These are phyloP conservation scores for Cornus kousa DNA, from an alignment of 148 eudicot species.

Conservation along the genomic window DNA sequence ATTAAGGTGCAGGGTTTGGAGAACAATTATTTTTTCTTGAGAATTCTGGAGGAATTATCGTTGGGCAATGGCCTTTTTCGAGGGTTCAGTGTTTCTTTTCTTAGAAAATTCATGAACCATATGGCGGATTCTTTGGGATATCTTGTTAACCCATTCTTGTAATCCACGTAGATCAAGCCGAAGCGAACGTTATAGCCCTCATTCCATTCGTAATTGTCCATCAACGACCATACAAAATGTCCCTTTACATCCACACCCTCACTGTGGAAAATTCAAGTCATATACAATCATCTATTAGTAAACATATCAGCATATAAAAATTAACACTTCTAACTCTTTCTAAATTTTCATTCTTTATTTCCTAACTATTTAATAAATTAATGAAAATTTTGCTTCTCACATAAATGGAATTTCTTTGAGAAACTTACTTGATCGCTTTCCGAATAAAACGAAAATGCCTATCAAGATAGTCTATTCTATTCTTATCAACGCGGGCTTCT, in stretches of 20 bases:
- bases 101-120: conserved; percentile 15
- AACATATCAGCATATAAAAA: no score
- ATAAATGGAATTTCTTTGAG: neutral
- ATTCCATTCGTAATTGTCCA: conserved; percentile 15
- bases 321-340: no score
- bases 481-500: neutral
- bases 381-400: no score
- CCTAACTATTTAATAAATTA: no score
- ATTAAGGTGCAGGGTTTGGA: no score
- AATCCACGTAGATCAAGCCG: conserved; percentile 12
- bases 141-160: neutral
- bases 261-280: neutral
- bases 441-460: neutral
- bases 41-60: no score
- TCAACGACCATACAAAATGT: conserved; percentile 13
- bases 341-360: no score
- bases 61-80: no score
- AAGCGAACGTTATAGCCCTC: conserved; percentile 5
- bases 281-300: no score
- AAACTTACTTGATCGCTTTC: neutral
- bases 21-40: no score
- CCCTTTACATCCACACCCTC: conserved; percentile 7
- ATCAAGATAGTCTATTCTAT: neutral
- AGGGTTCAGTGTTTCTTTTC: no score
- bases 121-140: conserved; percentile 7